Evolutionary conservation across 257 asterid genomes (phyloP).

Genomic region (Cinchona pubescens): DNA sequence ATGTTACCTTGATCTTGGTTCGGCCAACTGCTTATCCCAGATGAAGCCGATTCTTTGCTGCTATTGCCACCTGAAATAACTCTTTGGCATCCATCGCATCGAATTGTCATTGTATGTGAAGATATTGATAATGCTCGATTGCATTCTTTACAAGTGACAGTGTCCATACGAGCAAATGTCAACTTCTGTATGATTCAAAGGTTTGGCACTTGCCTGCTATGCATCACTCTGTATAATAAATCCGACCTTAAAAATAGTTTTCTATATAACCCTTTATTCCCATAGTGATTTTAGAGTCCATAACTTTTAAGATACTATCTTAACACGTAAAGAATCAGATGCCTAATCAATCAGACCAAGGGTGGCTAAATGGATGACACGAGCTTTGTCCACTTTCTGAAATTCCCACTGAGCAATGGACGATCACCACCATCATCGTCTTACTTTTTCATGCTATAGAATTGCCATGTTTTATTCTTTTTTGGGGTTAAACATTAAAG

Average conservation of each 20-base stretch:
- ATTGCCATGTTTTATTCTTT: not conserved
- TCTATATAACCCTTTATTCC: constrained; percentile 12
- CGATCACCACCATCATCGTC: not conserved
- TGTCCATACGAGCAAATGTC: not conserved
- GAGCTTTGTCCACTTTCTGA: not conserved
- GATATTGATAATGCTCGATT: not conserved
- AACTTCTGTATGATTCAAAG: not conserved
- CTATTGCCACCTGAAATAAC: constrained; percentile 10
- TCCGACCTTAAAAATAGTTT: no score
- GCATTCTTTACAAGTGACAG: constrained; percentile 20
- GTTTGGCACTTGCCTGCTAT: no score
- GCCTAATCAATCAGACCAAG: not conserved
- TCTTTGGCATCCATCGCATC: constrained; percentile 23
- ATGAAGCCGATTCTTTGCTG: constrained; percentile 11
- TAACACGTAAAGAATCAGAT: constrained; percentile 21
- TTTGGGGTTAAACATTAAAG: not conserved
- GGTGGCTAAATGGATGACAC: not conserved
- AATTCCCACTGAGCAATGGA: constrained; percentile 9
- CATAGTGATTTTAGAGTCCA: not conserved
- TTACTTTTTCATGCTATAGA: not conserved
- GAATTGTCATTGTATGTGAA: constrained; percentile 2
- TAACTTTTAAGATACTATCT: not conserved
- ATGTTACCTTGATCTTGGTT: not conserved
- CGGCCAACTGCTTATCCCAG: constrained; percentile 9
- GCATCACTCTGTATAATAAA: no score